Percentiles rank a stretch among this genome's conserved stretches.
Conservation (phyloP, 371 early-diverging fungal species). For the Chytridium lagenaria region DNA sequence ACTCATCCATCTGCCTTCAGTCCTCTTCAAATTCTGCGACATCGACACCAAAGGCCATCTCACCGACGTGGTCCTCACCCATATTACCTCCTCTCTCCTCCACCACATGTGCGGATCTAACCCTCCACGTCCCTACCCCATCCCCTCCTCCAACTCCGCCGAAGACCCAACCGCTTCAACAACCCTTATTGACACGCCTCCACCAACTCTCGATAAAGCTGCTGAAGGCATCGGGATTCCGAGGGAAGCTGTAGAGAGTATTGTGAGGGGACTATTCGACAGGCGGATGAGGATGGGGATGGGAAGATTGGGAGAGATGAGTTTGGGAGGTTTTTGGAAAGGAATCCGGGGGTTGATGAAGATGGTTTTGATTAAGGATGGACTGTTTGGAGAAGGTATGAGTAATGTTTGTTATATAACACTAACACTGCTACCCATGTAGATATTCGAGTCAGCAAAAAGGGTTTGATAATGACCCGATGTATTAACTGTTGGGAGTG, state of each 20-base stretch:
- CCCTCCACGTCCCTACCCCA: neutral
- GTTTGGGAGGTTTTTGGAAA: neutral
- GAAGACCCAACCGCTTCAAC: neutral
- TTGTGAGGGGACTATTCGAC: neutral
- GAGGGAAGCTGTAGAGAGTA: neutral
- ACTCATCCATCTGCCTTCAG: neutral
- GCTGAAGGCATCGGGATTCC: neutral
- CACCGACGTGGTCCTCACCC: neutral
- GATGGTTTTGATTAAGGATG: neutral
- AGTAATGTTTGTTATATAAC: neutral
- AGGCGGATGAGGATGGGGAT: neutral
- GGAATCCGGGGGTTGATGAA: neutral
- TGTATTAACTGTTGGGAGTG: slow-evolving; percentile 1
- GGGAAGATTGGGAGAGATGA: neutral
- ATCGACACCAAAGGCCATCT: neutral
- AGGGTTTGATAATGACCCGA: slow-evolving; percentile 3
- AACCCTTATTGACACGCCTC: too few relatives aligned
- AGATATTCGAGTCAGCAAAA: slow-evolving; percentile 11
- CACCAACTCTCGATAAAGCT: neutral
- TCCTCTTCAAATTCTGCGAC: slow-evolving; percentile 12
- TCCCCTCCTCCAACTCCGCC: neutral
- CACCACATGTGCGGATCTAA: slow-evolving; percentile 6
- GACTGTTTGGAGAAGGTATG: slow-evolving; percentile 3
- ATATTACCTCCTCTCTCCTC: neutral
- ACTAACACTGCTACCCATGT: neutral